Base-by-base conservation (phyloP, 164 flowering plant genomes). In the Liquidambar formosana region DNA sequence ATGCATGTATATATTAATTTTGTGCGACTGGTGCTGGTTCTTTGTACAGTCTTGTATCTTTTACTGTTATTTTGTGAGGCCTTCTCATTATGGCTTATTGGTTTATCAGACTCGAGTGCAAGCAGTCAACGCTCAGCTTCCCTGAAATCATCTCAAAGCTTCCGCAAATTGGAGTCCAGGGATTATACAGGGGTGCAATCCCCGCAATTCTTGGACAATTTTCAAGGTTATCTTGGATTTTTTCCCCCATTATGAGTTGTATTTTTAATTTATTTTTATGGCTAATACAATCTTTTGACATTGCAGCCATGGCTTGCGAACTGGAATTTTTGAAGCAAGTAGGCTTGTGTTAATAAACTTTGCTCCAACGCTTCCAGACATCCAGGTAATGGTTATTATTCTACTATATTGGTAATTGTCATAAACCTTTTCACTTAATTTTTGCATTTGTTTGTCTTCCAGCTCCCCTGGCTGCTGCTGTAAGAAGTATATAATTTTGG, bases 121-220 rank as follows among this genome's bases (percentile, higher is more conserved):
- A 87, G 97, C 99, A 73, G n/a, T 96, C 99, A 63, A 88, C 96
- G n/a, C 78, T 90, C 43, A 76, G 88, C 63, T 91, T 93, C 74
- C 96, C 97, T 28, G 92, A 96, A 74, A 77, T 96, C 26, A 80
- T 91, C 26, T 67, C 96, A 64, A 88, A 81, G 79, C 84, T 96
- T 77, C 99, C 97, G 44, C 73, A 96, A 73, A 86, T 93, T 77
- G 99, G 99, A 72, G 83, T 75, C 19, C 86, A 67, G 44, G 98
- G 96, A 33, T 68, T 96, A 71, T 96, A 96, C 69, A 81, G 93
- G 82, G 99, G 99, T 33, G 90, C 93, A 14, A 75, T 93, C 63
- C 98, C 99, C 48, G 99, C 99, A 57, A 88, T 96, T 75, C 77
- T 86, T 66, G 98, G 99, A 65, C 99, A 96, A 62, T 96, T 96